Evolutionary conservation across 768 basidiomycete genomes (phyloP), one percentile per base, ranked within the genome.

Genomic region (Russula griseocarnosa): DNA sequence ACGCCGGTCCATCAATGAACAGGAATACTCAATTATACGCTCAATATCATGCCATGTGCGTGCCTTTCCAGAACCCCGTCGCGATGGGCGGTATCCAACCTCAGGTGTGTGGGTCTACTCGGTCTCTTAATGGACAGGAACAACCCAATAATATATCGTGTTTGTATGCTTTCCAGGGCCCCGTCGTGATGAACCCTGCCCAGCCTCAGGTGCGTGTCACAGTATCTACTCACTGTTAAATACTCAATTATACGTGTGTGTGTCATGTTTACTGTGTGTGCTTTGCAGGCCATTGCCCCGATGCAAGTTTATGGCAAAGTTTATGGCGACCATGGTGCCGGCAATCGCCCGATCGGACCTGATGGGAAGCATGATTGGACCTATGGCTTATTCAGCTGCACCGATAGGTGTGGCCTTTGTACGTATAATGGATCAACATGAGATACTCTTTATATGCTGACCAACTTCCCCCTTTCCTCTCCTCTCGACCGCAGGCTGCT

Each of bases 351-450:
- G 5, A 51, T 67, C 30, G 67, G 70, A 47, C 16, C 42, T 1
- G 50, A 66, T n/a, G 77, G 79, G n/a, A 46, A 70, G 40, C 73
- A 80, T 63, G 69, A 70, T 7, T 75, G 74, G 74, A 71, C 68
- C 47, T 55, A 67, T 53, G 73, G 74, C 6, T 18, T 74, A 11
- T 70, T 42, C 30, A 63, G 59, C 59, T 75, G 72, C 65, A 70
- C 65, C 49, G 47, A 34, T 32, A n/a, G 40, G 4, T 54, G 18
- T 16, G n/a, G 52, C 11, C 30, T 46, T 36, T 51, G 36, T 51
- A 51, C 5, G 59, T 46, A 11, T 1, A 18, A 53, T 1, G 26
- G 1, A 3, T n/a, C 5, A 8, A 18, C 11, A 13, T 44, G 20
- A 20, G 1, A 16, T 9, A n/a, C 20, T n/a, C 20, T 42, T n/a